Percentiles rank a stretch among this genome's conserved stretches.
Evolutionary conservation across 352 stramenopile genomes (phyloP).

Genomic region (Globisporangium barbulae): DNA sequence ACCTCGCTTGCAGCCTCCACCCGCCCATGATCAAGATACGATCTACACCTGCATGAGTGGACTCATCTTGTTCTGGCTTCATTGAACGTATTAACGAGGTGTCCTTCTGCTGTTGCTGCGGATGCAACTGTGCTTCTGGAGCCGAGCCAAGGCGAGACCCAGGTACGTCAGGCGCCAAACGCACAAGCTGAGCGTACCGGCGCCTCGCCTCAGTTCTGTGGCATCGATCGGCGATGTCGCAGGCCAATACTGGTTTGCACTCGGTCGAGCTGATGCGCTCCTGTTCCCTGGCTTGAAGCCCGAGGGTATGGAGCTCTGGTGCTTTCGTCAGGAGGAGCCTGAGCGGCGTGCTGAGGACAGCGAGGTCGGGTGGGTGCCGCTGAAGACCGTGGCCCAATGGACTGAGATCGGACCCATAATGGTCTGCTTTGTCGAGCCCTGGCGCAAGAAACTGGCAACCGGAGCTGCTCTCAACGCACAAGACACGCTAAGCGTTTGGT

Average conservation of each 20-base stretch:
- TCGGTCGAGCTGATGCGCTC: not conserved
- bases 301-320: not conserved
- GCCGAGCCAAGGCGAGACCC: not conserved
- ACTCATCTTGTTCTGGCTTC: too few species aligned
- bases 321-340: not conserved
- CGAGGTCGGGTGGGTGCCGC: not conserved
- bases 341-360: not conserved
- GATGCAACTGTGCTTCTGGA: not conserved
- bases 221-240: not conserved
- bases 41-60: not conserved
- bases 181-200: not conserved
- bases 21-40: not conserved
- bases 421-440: not conserved
- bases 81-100: too few species aligned
- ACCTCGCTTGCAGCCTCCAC: not conserved
- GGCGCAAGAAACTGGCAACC: not conserved
- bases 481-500: not conserved
- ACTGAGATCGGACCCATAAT: not conserved
- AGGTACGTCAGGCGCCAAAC: not conserved
- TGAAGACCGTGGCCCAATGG: not conserved
- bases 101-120: not conserved
- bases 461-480: not conserved
- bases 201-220: not conserved
- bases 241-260: not conserved
- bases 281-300: not conserved